Base-by-base conservation (phyloP, 192 early-diverging fungal genomes). In the Coemansia sp. region DNA sequence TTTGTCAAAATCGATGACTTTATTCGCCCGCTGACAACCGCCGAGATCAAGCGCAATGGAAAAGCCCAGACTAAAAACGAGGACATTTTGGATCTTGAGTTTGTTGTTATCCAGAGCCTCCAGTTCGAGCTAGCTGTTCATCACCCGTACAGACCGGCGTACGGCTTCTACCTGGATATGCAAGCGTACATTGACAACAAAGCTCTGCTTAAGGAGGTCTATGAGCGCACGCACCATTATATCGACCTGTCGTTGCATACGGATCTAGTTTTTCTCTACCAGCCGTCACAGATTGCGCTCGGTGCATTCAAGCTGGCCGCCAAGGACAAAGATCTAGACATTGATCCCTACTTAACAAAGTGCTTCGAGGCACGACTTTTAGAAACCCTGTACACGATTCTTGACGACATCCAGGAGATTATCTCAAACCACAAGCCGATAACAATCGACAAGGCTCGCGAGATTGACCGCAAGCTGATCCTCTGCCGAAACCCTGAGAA, bases 1-100 rank as follows among this genome's bases (percentile, higher is more conserved):
- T 80, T 86, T 43, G 82, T 91, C 59, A 79, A 84, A 17, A 88
- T 90, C 47, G 86, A 88, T 17, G 88, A 90, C 13, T 91, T 91
- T 60, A 77, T 71, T 17, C 62, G 67, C 17, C 77, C 77, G 42
- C 34, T 79, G 33, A 45, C 59, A 22, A 50, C 38, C 14, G 67
- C 60, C 11, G 67, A 66, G 46, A 48, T 39, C 14, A 73, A 73
- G 34, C 82, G 65, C 9, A 66, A 74, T 1, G 70, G 71, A 8
- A 66, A 83, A 17, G 43, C 56, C 14, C 59, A 53, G 61, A 82
- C 80, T 27, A 72, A 72, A 38, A 63, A 67, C 23, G 68, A 80
- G 18, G 72, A 80, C 12, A 81, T 90, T 8, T 61, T 90, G 40
- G 75, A 76, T 23, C 68, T 85, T n/a, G 87, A 89, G 60, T 84